Conservation (phyloP, 129 eudicot species). For the Heracleum sosnowskyi region DNA sequence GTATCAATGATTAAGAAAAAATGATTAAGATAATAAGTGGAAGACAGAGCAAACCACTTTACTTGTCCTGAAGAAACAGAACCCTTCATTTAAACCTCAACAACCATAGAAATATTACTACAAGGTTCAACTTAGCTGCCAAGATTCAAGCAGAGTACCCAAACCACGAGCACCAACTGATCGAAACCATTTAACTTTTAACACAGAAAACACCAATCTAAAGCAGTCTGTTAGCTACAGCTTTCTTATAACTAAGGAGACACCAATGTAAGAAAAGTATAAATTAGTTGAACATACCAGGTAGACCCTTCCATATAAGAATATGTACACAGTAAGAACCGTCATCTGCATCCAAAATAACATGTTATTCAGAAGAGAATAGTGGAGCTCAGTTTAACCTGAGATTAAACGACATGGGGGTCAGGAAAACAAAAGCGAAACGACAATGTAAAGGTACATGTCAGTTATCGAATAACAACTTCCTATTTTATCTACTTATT, state of each 20-base stretch:
- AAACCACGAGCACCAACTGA: neutral
- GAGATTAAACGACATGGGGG: too few relatives aligned
- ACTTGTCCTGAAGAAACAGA: neutral
- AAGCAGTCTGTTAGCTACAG: neutral
- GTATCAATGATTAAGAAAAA: neutral
- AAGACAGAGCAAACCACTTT: neutral
- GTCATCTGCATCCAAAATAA: slow-evolving; percentile 75
- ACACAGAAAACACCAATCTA: neutral
- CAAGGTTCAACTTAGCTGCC: neutral
- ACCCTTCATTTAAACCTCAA: neutral
- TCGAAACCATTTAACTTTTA: neutral
- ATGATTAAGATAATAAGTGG: neutral
- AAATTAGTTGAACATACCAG: slow-evolving; percentile 41
- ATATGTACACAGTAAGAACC: slow-evolving; percentile 78
- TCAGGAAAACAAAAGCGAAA: too few relatives aligned
- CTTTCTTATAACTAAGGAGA: neutral
- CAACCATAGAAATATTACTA: neutral
- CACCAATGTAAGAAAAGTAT: neutral
- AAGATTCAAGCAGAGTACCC: neutral
- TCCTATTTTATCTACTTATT: too few relatives aligned
- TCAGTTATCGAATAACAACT: too few relatives aligned
- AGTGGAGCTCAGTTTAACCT: too few relatives aligned
- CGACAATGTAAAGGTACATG: too few relatives aligned
- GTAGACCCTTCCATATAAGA: slow-evolving; percentile 91
- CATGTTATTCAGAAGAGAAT: too few relatives aligned